These are phyloP conservation scores for Lachnellula subtilissima DNA, from an alignment of 2,329 filamentous ascomycete species.

Conservation along the genomic window DNA sequence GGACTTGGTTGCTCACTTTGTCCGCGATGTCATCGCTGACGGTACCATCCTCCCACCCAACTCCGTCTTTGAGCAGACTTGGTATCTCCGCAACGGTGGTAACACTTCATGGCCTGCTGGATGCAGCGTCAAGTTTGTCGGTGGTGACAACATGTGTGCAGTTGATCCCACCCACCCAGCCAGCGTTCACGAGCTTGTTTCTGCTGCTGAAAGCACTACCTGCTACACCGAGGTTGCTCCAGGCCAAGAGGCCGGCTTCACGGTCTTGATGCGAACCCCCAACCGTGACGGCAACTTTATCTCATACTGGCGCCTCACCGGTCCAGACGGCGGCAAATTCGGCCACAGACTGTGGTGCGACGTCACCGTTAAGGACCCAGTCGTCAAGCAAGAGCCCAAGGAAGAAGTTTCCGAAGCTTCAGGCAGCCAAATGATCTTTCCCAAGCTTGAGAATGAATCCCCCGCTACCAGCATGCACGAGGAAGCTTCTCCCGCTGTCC, in stretches of 20 bases:
- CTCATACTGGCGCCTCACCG: constrained; percentile 94
- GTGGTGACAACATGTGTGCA: constrained; percentile 94
- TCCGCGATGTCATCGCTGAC: constrained; percentile 74
- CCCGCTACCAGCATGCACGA: constrained; percentile 75
- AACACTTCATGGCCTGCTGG: constrained; percentile 77
- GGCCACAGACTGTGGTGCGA: constrained; percentile 96
- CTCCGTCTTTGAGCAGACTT: constrained; percentile 79
- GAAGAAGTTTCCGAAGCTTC: constrained; percentile 32
- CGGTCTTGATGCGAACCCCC: constrained; percentile 78
- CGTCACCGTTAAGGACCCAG: constrained; percentile 57
- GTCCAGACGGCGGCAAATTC: constrained; percentile 73
- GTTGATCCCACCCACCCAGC: constrained; percentile 75
- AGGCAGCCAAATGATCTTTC: constrained; percentile 86
- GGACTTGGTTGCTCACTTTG: constrained; percentile 61
- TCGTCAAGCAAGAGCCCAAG: constrained; percentile 33
- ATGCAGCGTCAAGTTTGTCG: constrained; percentile 85
- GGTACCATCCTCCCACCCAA: constrained; percentile 68
- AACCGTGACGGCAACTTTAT: constrained; percentile 71
- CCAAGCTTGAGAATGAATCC: constrained; percentile 91
- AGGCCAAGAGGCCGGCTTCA: constrained; percentile 74
- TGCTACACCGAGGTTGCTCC: constrained; percentile 64
- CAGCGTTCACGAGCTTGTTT: constrained; percentile 70
- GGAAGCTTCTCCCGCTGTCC: constrained; percentile 42
- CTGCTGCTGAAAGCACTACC: constrained; percentile 77
- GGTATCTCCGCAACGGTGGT: constrained; percentile 85